These are phyloP conservation scores for Paraphoma chrysanthemicola DNA, from an alignment of 2,329 filamentous ascomycete genomes.

Conservation along the genomic window DNA sequence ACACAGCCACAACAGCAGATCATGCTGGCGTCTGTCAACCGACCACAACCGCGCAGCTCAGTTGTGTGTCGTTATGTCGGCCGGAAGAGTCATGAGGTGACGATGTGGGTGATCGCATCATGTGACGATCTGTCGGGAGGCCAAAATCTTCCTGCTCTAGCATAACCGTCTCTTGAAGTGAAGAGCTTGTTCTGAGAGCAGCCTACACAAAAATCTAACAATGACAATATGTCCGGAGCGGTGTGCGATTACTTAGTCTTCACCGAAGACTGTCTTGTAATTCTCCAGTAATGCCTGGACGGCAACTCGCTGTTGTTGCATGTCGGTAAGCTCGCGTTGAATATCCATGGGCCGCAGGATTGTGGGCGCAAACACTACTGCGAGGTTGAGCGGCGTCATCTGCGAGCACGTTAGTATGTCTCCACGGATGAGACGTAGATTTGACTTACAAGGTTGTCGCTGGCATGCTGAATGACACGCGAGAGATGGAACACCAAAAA, in stretches of 20 bases:
- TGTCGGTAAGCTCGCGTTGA: conserved; percentile 94
- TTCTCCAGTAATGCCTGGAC: conserved; percentile 95
- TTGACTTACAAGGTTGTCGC: conserved; percentile 78
- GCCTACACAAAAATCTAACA: no score
- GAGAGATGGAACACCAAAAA: conserved; percentile 94
- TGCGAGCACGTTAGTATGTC: conserved; percentile 42
- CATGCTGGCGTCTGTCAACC: no score
- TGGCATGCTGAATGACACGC: conserved; percentile 81
- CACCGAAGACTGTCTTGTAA: conserved; percentile 76
- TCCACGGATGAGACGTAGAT: neutral
- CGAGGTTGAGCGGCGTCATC: conserved; percentile 97
- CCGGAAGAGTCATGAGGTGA: no score
- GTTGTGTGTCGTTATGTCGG: no score
- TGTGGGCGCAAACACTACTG: conserved; percentile 96
- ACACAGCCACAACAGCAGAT: neutral
- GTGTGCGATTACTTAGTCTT: conserved; percentile 24
- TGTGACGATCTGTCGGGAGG: no score
- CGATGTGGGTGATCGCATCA: no score
- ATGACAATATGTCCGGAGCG: neutral
- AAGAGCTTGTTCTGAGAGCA: no score
- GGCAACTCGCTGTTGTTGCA: conserved; percentile 89
- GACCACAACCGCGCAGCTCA: no score
- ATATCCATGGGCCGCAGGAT: conserved; percentile 93
- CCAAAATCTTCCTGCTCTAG: no score
- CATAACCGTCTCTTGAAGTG: no score